Evolutionary conservation across 2,329 filamentous ascomycete species (phyloP), one percentile per base, ranked within the genome.

Genomic region (Fusarium mundagurra): DNA sequence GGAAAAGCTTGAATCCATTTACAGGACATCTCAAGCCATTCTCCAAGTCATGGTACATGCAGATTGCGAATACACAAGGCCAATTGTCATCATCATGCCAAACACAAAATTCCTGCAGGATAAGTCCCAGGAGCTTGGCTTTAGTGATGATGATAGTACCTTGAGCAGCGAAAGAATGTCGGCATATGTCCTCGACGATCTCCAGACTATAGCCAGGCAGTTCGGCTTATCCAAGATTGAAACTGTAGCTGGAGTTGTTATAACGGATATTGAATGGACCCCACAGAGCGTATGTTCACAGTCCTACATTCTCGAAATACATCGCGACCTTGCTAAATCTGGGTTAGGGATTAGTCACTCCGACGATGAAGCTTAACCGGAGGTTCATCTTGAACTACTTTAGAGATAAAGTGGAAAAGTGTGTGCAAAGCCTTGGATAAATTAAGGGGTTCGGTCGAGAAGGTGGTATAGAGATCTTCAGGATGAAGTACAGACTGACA

Each of bases 1-100:
- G 8, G 96, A 98, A 86, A 98, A 95, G 87, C 91, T 98, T 68
- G 96, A 98, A 85, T 93, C 95, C 6, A 88, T 97, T 61, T 98
- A 98, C 86, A 92, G 95, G 71, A 91, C 22, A 94, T 51, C 90
- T 89, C 16, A 88, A 90, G n/a, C 89, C 93, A 18, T 94, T 98
- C 24, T 89, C 89, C 68, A 97, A 97, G 91, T 98, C 81, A 96
- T 96, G 87, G 89, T 97, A 45, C 93, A 96, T 80, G 95, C 94
- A 47, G 93, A 94, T 67, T 84, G 89, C 74, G 89, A 92, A 76
- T 90, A 94, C 82, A 88, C 90, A 71, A 93, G 94, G 80, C 94
- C 95, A 11, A 88, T 98, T 67, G 95, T 95, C 39, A 89, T 98
- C 77, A 92, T 98, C 69, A 87, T 90, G 76, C 88, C 91, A 60